Conservation (phyloP, 768 basidiomycete genomes). For the Clitopilus hobsonii region DNA sequence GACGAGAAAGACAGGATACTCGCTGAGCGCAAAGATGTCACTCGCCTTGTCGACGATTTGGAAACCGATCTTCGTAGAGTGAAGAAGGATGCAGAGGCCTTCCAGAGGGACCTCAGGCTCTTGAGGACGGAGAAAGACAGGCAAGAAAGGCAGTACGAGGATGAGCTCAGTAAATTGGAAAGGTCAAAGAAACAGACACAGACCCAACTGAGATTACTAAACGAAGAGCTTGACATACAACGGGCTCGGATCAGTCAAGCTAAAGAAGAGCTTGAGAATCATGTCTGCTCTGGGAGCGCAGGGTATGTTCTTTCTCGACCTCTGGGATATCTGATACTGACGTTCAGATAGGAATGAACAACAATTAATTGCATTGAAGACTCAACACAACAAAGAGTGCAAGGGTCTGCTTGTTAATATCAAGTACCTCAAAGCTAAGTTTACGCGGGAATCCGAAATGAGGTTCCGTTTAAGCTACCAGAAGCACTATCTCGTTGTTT, state of each 20-base stretch:
- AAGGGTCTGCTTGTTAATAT: conserved; percentile 91
- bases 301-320: conserved; percentile 55
- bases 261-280: conserved; percentile 44
- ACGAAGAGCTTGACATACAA: conserved; percentile 59
- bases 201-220: conserved; percentile 60
- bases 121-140: conserved; percentile 66
- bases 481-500: conserved; percentile 78
- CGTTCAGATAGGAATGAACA: conserved; percentile 38
- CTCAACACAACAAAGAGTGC: conserved; percentile 80
- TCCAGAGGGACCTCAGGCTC: conserved; percentile 72
- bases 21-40: conserved; percentile 62
- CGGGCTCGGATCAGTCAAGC: conserved; percentile 42
- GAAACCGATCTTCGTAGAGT: conserved; percentile 76
- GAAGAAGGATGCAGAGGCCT: conserved; percentile 67
- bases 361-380: conserved; percentile 50
- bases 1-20: conserved; percentile 59
- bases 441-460: conserved; percentile 78
- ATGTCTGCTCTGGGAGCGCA: conserved; percentile 41
- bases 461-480: conserved; percentile 77
- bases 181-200: conserved; percentile 64
- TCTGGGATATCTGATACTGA: conserved; percentile 6
- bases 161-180: conserved; percentile 53
- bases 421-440: conserved; percentile 88
- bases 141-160: conserved; percentile 47
- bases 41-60: conserved; percentile 58